These are phyloP conservation scores for Nicotiana sylvestris DNA, from an alignment of 257 asterid species.

Conservation along the genomic window DNA sequence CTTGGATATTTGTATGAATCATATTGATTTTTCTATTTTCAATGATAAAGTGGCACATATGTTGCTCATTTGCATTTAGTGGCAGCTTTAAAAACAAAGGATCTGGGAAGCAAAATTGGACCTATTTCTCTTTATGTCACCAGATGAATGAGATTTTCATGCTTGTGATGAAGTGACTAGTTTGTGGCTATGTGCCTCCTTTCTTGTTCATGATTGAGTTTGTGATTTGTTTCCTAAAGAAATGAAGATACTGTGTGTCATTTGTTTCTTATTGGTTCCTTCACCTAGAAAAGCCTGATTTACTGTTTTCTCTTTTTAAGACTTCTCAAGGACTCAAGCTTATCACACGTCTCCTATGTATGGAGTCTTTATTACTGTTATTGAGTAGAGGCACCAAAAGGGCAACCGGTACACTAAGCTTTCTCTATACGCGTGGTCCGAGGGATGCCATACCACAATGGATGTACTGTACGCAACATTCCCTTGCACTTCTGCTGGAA, in stretches of 20 bases:
- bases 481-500: neutral
- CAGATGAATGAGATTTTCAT: neutral
- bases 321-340: neutral
- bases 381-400: neutral
- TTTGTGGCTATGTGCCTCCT: neutral
- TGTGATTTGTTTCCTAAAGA: neutral
- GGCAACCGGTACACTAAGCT: neutral
- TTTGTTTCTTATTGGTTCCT: neutral
- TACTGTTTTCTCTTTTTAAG: neutral
- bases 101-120: neutral
- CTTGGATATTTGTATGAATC: neutral
- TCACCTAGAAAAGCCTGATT: neutral
- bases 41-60: neutral
- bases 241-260: conserved; percentile 14
- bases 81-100: neutral
- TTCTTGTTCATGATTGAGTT: neutral
- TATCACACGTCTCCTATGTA: too few relatives aligned
- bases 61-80: neutral
- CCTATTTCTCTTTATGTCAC: neutral
- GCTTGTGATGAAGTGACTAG: neutral
- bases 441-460: neutral
- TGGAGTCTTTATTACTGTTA: too few relatives aligned
- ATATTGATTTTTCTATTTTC: neutral
- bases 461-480: neutral
- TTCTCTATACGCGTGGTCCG: neutral